phyloP scores from a whole-genome alignment of 140 eudicot species.

The Eryngium alpinum region DNA sequence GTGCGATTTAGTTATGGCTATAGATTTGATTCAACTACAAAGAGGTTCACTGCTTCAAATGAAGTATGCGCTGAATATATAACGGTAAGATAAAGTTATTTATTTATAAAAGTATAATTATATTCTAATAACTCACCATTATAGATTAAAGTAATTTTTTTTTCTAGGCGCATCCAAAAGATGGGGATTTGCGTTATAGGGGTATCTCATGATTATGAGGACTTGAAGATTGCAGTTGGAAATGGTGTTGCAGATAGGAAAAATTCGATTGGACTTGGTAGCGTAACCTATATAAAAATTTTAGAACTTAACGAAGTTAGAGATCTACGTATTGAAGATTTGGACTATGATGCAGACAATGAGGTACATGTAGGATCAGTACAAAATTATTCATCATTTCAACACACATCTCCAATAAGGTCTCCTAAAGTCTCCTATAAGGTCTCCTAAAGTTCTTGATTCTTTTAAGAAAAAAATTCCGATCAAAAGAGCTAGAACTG shows the following conservation, averaged over 20 bases:
- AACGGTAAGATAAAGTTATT: too few species aligned
- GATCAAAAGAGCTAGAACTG: too few species aligned
- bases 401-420: neutral
- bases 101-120: too few species aligned
- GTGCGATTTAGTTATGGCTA: neutral
- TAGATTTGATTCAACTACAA: too few species aligned
- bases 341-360: neutral
- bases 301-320: neutral
- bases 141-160: neutral
- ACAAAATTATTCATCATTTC: neutral
- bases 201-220: neutral
- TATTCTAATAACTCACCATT: too few species aligned
- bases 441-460: too few species aligned
- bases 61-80: too few species aligned
- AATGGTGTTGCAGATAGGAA: neutral
- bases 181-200: neutral
- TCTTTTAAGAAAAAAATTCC: too few species aligned
- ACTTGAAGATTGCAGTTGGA: neutral
- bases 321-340: neutral
- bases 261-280: neutral
- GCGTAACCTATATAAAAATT: neutral
- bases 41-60: too few species aligned
- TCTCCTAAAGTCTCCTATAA: too few species aligned
- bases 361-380: neutral
- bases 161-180: slow-evolving; percentile 5